Evolutionary conservation across 441 rosid genomes (phyloP).

Genomic region (Iberis amara): DNA sequence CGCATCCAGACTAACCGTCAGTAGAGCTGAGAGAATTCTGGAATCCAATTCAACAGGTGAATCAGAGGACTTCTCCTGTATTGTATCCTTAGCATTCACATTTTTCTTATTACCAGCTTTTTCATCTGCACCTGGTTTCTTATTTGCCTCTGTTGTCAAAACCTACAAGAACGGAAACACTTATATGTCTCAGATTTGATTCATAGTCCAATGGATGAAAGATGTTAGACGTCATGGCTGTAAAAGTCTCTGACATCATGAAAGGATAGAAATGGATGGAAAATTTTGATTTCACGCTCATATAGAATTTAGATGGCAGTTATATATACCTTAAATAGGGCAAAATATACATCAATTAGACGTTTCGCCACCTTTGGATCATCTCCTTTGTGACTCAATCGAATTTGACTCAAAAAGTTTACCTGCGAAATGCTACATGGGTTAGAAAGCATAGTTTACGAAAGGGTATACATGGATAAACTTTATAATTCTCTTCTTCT

Average conservation of each 20-base stretch:
- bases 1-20: constrained; percentile 49
- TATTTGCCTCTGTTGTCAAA: constrained; percentile 54
- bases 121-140: constrained; percentile 33
- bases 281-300: constrained; percentile 1
- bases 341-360: constrained; percentile 88
- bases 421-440: constrained; percentile 44
- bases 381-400: constrained; percentile 70
- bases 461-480: background rate
- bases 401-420: constrained; percentile 86
- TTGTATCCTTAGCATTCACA: constrained; percentile 34
- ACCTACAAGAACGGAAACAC: constrained; percentile 43
- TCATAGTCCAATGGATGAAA: background rate
- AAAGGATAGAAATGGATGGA: constrained; percentile 4
- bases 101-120: constrained; percentile 31
- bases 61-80: constrained; percentile 39
- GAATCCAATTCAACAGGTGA: constrained; percentile 89
- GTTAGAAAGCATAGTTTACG: constrained; percentile 17
- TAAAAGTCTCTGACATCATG: background rate
- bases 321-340: constrained; percentile 70
- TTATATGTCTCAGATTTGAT: constrained; percentile 16
- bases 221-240: background rate
- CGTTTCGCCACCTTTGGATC: constrained; percentile 89
- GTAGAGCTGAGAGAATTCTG: constrained; percentile 79
- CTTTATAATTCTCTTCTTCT: background rate
- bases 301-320: background rate